Evolutionary conservation across 1,284 basidiomycete genomes (phyloP), one percentile per base, ranked within the genome.

Genomic region (Hymenochaete sp.): DNA sequence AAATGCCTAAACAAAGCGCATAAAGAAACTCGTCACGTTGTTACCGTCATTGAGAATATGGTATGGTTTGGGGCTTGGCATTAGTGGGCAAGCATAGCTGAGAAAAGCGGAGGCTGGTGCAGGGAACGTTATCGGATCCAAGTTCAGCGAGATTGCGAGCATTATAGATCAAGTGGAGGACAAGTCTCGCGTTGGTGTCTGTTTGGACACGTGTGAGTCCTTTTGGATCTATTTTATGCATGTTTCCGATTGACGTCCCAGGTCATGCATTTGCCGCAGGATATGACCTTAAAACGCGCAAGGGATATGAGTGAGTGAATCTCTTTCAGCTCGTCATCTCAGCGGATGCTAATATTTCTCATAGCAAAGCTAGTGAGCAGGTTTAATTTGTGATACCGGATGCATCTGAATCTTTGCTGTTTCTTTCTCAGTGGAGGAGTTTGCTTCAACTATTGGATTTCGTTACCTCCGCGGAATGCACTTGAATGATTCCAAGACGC

Each of bases 1-100:
- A 71, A 78, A 36, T 80, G 75, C 44, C 73, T 93, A 56, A 91
- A 93, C 53, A 67, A 72, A 22, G 87, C 82, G 0, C 89, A 92
- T 57, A 69, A 71, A 43, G 79, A 76, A 45, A 89, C 85, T 0
- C 62, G 66, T 1, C 65, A 59, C 4, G 73, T 87, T n/a, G 69
- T 79, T 4, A 75, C 72, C 2, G 77, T 93, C 3, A 67, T 93
- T 4, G 89, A 93, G 62, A 91, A 89, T 56, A 93, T 93, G 90
- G 88, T 77, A 33, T 46, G 69, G 52, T 4, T 38, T 38, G 8
- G 11, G 18, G 13, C 22, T 19, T 26, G 22, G 33, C 36, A 10
- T 39, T 31, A 18, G 16, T 31, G n/a, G 18, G 10, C 14, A 6
- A 28, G 14, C 14, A 31, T 31, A 31, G 28, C 28, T 31, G 14